phyloP scores from a whole-genome alignment of 208 protist genomes.

The Phytomonas francai region DNA sequence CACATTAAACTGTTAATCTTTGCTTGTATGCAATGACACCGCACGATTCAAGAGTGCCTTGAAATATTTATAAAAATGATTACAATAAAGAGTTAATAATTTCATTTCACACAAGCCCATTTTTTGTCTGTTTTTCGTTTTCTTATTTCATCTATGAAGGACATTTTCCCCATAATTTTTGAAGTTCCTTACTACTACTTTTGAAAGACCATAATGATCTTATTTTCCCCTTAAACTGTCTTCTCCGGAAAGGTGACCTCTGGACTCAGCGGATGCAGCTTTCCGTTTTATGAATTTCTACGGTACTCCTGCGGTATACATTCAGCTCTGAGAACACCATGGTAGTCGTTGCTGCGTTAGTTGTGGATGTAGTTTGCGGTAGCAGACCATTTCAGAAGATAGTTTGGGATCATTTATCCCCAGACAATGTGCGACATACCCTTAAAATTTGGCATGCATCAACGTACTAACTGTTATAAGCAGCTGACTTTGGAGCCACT shows the following conservation, averaged over 20 bases:
- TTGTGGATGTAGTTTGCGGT: too few species aligned
- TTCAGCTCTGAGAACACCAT: too few species aligned
- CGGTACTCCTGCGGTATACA: too few species aligned
- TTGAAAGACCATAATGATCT: neutral
- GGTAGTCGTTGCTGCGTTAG: too few species aligned
- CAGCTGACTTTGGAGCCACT: too few species aligned
- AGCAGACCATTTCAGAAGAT: too few species aligned
- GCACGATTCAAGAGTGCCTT: neutral
- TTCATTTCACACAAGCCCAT: neutral
- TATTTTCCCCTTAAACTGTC: neutral
- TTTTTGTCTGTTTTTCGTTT: neutral
- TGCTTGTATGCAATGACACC: neutral
- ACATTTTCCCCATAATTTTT: neutral
- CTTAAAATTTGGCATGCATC: too few species aligned
- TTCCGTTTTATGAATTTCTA: neutral
- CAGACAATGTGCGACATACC: too few species aligned
- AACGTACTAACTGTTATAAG: too few species aligned
- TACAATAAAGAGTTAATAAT: neutral
- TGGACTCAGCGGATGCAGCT: neutral
- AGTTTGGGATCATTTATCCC: too few species aligned
- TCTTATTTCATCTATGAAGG: neutral
- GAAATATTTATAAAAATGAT: neutral
- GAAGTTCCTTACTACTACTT: too few species aligned
- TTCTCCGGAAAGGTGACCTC: neutral
- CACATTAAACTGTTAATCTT: conserved; percentile 7